Evolutionary conservation across 2,329 filamentous ascomycete genomes (phyloP).

Genomic region (Exophiala mesophila): DNA sequence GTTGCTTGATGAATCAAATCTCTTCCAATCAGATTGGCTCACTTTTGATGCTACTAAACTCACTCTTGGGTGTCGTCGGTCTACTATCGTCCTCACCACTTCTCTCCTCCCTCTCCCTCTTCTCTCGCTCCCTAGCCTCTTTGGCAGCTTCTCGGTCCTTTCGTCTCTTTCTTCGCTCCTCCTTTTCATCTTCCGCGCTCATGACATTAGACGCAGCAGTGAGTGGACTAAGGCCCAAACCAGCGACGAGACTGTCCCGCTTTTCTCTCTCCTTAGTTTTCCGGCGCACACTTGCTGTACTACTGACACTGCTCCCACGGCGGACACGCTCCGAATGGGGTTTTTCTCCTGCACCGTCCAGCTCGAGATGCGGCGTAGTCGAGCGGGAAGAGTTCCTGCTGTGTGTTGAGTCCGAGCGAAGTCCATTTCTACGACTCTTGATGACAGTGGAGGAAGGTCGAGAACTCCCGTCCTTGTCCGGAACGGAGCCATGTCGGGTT

Average conservation of each 20-base stretch:
- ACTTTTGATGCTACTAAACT: neutral
- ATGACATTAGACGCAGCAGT: constrained; percentile 6
- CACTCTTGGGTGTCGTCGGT: constrained; percentile 1
- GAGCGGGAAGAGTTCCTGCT: constrained; percentile 24
- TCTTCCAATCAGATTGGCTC: constrained; percentile 1
- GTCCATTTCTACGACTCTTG: constrained; percentile 6
- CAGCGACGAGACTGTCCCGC: constrained; percentile 2
- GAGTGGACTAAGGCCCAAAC: constrained; percentile 13
- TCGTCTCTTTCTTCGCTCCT: constrained; percentile 12
- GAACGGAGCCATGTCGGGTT: constrained; percentile 8
- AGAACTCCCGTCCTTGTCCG: constrained; percentile 13
- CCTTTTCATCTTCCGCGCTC: constrained; percentile 12
- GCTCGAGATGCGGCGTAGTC: constrained; percentile 23
- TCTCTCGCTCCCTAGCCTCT: constrained; percentile 8
- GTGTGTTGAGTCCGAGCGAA: constrained; percentile 21
- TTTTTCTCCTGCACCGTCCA: constrained; percentile 14
- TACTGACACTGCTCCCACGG: constrained; percentile 25
- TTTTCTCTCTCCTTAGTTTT: constrained; percentile 11
- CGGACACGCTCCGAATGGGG: constrained; percentile 19
- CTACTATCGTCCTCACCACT: neutral
- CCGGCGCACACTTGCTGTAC: constrained; percentile 20
- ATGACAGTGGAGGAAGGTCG: constrained; percentile 4
- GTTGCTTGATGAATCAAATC: no score
- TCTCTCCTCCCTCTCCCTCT: neutral
- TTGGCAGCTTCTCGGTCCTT: constrained; percentile 14